Evolutionary conservation across 306 rosid species (phyloP), one percentile per base, ranked within the genome.

Genomic region (Heteromeles arbutifolia): DNA sequence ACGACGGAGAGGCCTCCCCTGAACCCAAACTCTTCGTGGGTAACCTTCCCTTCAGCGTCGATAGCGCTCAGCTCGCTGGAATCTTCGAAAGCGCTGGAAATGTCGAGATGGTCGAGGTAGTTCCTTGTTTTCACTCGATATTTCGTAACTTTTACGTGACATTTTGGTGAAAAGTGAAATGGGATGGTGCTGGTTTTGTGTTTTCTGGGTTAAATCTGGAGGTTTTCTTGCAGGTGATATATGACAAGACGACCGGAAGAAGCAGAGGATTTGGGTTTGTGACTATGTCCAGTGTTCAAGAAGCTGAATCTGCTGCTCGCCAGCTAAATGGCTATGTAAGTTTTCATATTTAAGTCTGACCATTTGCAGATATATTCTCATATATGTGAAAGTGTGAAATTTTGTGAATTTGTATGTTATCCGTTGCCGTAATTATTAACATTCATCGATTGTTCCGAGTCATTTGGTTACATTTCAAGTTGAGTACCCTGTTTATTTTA

Each of bases 251-350:
- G n/a, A 89, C 97, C 1, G 98, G 99, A 63, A 89, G 91, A 77
- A 96, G 99, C 85, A 89, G 97, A 77, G 99, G 97, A 1, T 96
- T 96, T 85, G 97, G 96, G 56, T 96, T 96, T 86, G 97, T 96
- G 26, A 96, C 99, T 11, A 90, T 96, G 99, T 89, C 98, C 67
- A 79, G 85, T 1, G 75, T 67, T 15, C 89, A 69, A 24, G 99
- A 92, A 77, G 96, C 75, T 68, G 87, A 92, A 81, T 90, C 89
- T 13, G 99, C 96, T 74, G 90, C 88, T 79, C 91, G 87, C 44
- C 93, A 90, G 77, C 87, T 90, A 74, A 85, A 96, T 85, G 98
- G 98, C 76, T 96, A 92, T 87, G 99, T 92, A 81, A 88, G 98
- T 85, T 43, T 17, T 41, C 3, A n/a, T 57, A 11, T 48, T 76